Evolutionary conservation across 345 rosid genomes (phyloP), one percentile per base, ranked within the genome.

Genomic region (Gossypium rotundifolium): DNA sequence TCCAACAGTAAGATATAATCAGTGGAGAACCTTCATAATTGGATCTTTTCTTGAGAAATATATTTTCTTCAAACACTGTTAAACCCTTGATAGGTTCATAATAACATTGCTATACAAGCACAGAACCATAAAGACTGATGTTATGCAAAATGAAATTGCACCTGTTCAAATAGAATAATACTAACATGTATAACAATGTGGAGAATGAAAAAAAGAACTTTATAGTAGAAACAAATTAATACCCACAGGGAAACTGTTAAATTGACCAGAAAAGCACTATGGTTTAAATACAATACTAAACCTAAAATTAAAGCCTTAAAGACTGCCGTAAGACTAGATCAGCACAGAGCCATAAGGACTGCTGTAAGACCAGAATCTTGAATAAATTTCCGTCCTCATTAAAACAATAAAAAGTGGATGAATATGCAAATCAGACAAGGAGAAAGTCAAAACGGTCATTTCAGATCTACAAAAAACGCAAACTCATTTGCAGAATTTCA

Each of bases 1-100:
- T 70, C 63, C 63, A 80, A 66, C 53, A 78, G 53, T 81, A 79
- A 67, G 65, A 75, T 77, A 44, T 54, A 59, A 52, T 74, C 62
- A 81, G 42, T 53, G 51, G 14, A 58, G 57, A 29, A 74, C 40
- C 51, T 49, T 52, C 65, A 54, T n/a, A 45, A 44, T 22, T 17
- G 42, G 12, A 55, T 71, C n/a, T 20, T 63, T 59, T n/a, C 22
- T 9, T 2, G 11, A 18, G 18, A 73, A n/a, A 17, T 17, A 40
- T 64, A n/a, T 40, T 40, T 58, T 22, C 40, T 57, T 71, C 6
- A 29, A 40, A 55, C 64, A 25, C 57, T 33, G 55, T n/a, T 20
- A 38, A 11, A 71, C 55, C 58, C 20, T 53, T 51, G 51, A 13
- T 17, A 23, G 73, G 55, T 53, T 48, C 46, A 22, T 23, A 16